Evolutionary conservation across 1,139 yeast species (phyloP).

Genomic region (Zygosaccharomyces pseudobailii): DNA sequence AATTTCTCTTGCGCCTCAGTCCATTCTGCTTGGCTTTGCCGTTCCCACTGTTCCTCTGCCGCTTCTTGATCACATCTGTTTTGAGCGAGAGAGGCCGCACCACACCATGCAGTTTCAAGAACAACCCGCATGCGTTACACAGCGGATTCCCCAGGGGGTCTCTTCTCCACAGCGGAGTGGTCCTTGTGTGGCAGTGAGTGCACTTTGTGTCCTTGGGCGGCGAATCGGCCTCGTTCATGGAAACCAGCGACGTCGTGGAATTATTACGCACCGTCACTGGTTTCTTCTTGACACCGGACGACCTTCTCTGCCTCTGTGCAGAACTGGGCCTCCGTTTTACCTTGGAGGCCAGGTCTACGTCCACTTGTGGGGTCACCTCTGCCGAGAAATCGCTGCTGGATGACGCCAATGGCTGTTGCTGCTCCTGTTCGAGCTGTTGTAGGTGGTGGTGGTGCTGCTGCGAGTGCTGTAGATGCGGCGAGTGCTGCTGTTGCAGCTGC

Average conservation of each 20-base stretch:
- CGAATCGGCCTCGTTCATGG: conserved; percentile 6
- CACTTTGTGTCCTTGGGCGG: conserved; percentile 39
- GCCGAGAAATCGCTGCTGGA: not conserved
- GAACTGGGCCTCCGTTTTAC: not conserved
- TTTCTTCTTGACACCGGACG: conserved; percentile 12
- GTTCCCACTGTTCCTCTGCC: conserved; percentile 38
- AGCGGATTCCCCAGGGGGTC: conserved; percentile 89
- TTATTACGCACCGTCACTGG: conserved; percentile 7
- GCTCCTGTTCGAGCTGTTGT: not conserved
- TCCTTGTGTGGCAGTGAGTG: conserved; percentile 86
- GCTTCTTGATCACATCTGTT: conserved; percentile 86
- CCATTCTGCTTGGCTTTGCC: conserved; percentile 1
- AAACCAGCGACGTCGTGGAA: conserved; percentile 8
- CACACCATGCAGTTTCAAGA: conserved; percentile 86
- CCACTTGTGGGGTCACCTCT: not conserved
- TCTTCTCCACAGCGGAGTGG: conserved; percentile 94
- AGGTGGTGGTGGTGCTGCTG: not conserved
- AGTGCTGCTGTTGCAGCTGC: not conserved
- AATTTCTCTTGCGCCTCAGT: not conserved
- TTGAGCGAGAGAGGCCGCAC: conserved; percentile 86
- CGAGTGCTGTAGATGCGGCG: not conserved
- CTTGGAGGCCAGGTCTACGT: not conserved
- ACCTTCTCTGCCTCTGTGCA: conserved; percentile 4
- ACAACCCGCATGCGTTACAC: conserved; percentile 94
- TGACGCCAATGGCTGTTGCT: not conserved